Conservation (phyloP, 192 early-diverging fungal species). For the Coemansia sp. region DNA sequence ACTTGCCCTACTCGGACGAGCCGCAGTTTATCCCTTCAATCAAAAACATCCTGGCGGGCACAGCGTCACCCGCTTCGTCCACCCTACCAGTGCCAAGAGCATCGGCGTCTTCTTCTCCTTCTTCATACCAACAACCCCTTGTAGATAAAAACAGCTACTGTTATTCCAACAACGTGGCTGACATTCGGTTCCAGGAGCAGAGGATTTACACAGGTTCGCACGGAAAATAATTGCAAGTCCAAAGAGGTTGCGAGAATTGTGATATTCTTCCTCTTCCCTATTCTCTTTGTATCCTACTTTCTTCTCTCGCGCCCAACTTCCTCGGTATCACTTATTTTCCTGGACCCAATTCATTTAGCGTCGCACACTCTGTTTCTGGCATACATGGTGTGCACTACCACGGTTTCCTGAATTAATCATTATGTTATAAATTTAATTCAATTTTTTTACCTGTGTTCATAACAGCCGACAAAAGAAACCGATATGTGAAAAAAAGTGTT, state of each 20-base stretch:
- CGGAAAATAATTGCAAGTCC: background rate
- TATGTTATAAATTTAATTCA: background rate
- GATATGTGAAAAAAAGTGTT: too few species aligned
- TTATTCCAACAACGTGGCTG: conserved; percentile 6
- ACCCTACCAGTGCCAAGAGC: background rate
- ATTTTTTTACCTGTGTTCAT: too few species aligned
- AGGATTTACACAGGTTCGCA: background rate
- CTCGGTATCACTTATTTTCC: background rate
- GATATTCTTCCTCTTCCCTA: background rate
- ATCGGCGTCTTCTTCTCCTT: background rate
- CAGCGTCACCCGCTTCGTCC: conserved; percentile 19
- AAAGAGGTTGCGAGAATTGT: background rate
- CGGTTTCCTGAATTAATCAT: background rate
- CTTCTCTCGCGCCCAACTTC: background rate
- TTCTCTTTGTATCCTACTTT: background rate
- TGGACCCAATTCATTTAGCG: background rate
- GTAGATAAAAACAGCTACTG: conserved; percentile 8
- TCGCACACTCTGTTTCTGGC: background rate
- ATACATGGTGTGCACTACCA: background rate
- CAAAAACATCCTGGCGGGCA: conserved; percentile 28
- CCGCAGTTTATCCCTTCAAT: conserved; percentile 26
- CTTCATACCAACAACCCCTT: background rate
- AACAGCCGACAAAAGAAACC: too few species aligned
- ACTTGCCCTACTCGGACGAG: background rate
- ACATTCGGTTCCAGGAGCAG: background rate